phyloP scores from a whole-genome alignment of 2,329 filamentous ascomycete genomes.

The Stemphylium vesicarium region DNA sequence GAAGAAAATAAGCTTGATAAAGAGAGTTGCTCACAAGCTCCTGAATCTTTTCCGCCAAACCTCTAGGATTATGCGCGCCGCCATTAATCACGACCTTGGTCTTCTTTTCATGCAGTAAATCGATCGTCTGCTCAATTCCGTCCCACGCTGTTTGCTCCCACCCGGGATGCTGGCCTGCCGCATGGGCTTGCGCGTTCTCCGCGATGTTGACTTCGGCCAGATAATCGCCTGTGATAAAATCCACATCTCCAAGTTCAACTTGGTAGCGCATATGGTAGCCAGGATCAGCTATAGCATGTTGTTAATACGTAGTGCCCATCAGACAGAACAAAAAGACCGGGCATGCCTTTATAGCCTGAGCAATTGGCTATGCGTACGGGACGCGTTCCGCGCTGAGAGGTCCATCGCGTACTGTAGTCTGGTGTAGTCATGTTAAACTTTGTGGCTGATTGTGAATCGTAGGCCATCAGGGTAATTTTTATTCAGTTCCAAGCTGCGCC shows the following conservation, averaged over 20 bases:
- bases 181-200: constrained; percentile 53
- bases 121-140: constrained; percentile 54
- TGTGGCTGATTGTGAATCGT: too few relatives aligned
- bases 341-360: constrained; percentile 44
- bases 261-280: constrained; percentile 47
- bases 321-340: background rate
- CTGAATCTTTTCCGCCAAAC: constrained; percentile 56
- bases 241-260: constrained; percentile 45
- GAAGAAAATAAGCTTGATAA: background rate
- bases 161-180: constrained; percentile 51
- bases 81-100: constrained; percentile 66
- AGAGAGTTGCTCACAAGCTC: constrained; percentile 41
- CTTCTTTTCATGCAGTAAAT: constrained; percentile 54
- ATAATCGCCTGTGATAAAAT: constrained; percentile 53
- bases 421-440: too few relatives aligned
- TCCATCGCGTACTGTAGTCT: too few relatives aligned
- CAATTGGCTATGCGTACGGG: constrained; percentile 49
- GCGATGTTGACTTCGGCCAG: constrained; percentile 56
- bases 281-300: constrained; percentile 38
- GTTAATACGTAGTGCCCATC: constrained; percentile 3
- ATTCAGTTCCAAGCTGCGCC: too few relatives aligned
- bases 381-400: constrained; percentile 30
- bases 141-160: constrained; percentile 59
- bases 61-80: constrained; percentile 62
- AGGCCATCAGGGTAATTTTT: too few relatives aligned